Percentiles rank a stretch among this genome's conserved stretches.
Evolutionary conservation across 2,329 filamentous ascomycete genomes (phyloP).

Genomic region (Penicillium brevicompactum): DNA sequence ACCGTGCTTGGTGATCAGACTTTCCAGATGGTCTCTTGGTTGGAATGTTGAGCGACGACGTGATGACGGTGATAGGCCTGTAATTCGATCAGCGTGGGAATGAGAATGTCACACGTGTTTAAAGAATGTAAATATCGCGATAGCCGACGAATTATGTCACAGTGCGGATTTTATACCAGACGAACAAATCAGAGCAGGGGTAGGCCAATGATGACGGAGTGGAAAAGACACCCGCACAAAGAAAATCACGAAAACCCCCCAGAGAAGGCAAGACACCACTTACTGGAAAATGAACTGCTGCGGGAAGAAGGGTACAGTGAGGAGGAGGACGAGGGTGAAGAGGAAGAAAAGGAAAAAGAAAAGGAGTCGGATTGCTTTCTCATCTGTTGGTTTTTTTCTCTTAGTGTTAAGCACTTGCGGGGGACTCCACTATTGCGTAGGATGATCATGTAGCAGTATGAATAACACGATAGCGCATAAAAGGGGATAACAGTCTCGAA

Average conservation of each 20-base stretch:
- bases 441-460: too few relatives aligned
- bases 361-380: conserved; percentile 19
- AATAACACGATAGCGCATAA: too few relatives aligned
- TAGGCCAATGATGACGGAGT: conserved; percentile 11
- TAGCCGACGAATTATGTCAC: conserved; percentile 10
- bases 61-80: conserved; percentile 26
- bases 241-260: neutral
- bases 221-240: neutral
- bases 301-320: conserved; percentile 35
- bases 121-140: conserved; percentile 14
- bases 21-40: conserved; percentile 39
- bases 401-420: conserved; percentile 14
- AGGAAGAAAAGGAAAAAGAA: conserved; percentile 21
- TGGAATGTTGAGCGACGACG: conserved; percentile 22
- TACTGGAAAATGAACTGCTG: conserved; percentile 27
- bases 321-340: conserved; percentile 27
- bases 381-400: conserved; percentile 6
- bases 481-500: neutral
- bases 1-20: conserved; percentile 40
- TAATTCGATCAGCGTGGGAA: conserved; percentile 29
- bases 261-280: neutral
- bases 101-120: conserved; percentile 36
- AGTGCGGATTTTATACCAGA: conserved; percentile 8
- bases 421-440: conserved; percentile 5
- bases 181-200: neutral